A percentile compares a stretch with the other conserved stretches of the same genome.
Evolutionary conservation across 345 rosid genomes (phyloP).

Genomic region (Eutrema yunnanense): DNA sequence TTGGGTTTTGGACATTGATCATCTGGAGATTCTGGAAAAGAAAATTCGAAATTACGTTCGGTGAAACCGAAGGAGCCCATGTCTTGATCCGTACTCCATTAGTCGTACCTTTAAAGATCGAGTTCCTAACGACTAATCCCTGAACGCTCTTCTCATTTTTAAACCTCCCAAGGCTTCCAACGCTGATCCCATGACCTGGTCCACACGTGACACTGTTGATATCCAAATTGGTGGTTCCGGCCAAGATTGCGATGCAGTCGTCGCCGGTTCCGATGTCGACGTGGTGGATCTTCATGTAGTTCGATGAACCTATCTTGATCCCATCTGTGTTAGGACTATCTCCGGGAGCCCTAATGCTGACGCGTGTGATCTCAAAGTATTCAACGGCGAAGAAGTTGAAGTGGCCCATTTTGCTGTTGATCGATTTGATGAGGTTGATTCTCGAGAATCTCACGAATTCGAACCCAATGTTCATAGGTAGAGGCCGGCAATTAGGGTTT

Average conservation of each 20-base stretch:
- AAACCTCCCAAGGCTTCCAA: slow-evolving; percentile 26
- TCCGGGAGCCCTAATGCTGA: slow-evolving; percentile 16
- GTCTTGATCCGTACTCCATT: slow-evolving; percentile 31
- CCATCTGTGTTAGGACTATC: slow-evolving; percentile 34
- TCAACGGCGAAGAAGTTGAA: slow-evolving; percentile 14
- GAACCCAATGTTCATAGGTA: slow-evolving; percentile 28
- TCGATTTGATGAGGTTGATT: slow-evolving; percentile 1
- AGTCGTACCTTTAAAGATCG: slow-evolving; percentile 14
- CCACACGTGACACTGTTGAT: slow-evolving; percentile 14
- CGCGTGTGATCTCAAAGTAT: not conserved
- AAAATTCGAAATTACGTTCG: slow-evolving; percentile 1
- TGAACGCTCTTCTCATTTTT: slow-evolving; percentile 17
- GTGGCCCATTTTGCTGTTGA: slow-evolving; percentile 33
- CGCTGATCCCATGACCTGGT: slow-evolving; percentile 29
- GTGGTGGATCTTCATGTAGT: not conserved
- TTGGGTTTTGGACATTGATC: slow-evolving; percentile 25
- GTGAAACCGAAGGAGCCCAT: not conserved
- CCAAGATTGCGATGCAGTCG: slow-evolving; percentile 23
- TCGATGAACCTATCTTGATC: slow-evolving; percentile 23
- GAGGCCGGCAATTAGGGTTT: not conserved
- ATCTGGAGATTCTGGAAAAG: slow-evolving; percentile 18
- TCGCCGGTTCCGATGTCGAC: slow-evolving; percentile 18
- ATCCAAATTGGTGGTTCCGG: slow-evolving; percentile 10
- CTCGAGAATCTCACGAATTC: slow-evolving; percentile 23
- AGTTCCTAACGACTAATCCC: slow-evolving; percentile 12